Conservation (phyloP, 805 yeast species). For the Schizosaccharomyces lindneri region DNA sequence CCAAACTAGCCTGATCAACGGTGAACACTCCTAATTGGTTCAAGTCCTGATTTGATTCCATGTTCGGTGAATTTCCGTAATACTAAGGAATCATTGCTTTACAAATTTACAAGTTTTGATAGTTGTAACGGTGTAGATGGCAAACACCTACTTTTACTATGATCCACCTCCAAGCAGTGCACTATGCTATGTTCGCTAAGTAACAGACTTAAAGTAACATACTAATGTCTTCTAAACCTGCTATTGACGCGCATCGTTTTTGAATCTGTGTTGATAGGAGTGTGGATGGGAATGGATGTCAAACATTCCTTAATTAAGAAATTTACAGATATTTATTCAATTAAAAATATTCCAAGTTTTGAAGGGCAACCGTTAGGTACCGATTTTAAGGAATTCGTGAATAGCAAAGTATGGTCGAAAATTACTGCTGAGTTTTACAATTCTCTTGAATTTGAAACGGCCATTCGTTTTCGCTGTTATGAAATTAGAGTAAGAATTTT, state of each 20-base stretch:
- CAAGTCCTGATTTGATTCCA: not conserved
- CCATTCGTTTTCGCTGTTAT: not conserved
- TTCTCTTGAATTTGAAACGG: not conserved
- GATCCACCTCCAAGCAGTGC: no score
- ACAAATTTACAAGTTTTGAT: not conserved
- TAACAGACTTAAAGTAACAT: no score
- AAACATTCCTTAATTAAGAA: no score
- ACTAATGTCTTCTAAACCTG: no score
- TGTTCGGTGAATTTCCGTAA: not conserved
- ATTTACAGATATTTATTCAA: not conserved
- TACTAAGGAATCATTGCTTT: not conserved
- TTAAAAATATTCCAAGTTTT: not conserved
- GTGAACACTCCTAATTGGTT: conserved; percentile 25
- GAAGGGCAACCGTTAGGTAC: not conserved
- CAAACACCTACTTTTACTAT: no score
- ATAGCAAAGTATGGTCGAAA: not conserved
- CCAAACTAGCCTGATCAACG: conserved; percentile 63
- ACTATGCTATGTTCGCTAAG: no score
- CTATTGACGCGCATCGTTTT: no score
- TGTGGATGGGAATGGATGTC: no score
- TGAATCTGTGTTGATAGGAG: no score
- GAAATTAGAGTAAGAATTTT: not conserved
- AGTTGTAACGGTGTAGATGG: not conserved
- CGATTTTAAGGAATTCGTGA: not conserved
- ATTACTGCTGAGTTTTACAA: not conserved